A percentile compares a stretch with the other conserved stretches of the same genome.
These are phyloP conservation scores for Bimuria novae-zelandiae DNA, from an alignment of 2,329 filamentous ascomycete genomes.

Conservation along the genomic window DNA sequence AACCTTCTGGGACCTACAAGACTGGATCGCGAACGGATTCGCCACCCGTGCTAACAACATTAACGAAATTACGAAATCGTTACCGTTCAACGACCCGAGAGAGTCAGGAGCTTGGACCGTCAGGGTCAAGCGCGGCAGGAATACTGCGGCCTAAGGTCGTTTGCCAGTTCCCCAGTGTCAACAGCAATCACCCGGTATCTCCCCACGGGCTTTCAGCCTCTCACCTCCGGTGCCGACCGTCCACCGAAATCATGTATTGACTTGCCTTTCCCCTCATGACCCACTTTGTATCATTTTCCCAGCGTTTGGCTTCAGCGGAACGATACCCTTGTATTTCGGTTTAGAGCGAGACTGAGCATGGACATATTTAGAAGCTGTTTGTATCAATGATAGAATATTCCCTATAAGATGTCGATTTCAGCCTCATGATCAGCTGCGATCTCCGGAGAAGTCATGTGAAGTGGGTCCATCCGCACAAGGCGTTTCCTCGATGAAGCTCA, in stretches of 20 bases:
- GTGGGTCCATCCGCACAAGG: neutral
- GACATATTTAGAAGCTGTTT: neutral
- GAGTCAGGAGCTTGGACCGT: neutral
- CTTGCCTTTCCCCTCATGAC: neutral
- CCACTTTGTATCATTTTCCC: neutral
- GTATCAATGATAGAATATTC: neutral
- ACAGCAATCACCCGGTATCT: neutral
- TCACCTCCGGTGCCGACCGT: too few relatives aligned
- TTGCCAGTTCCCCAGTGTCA: neutral
- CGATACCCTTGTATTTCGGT: too few relatives aligned
- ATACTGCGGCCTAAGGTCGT: neutral
- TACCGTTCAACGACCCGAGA: constrained; percentile 3
- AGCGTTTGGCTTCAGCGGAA: neutral
- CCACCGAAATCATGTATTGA: neutral
- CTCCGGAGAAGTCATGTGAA: too few relatives aligned
- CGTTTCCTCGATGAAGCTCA: neutral
- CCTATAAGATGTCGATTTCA: neutral
- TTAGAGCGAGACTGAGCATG: neutral
- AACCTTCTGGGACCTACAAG: constrained; percentile 1
- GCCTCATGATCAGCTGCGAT: neutral
- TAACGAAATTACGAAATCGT: neutral
- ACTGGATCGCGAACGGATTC: constrained; percentile 3
- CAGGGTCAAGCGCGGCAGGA: neutral
- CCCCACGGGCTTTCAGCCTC: neutral
- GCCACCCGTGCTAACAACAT: neutral